phyloP scores from a whole-genome alignment of 495 filamentous ascomycete species.

The Annulohypoxylon maeteangense region DNA sequence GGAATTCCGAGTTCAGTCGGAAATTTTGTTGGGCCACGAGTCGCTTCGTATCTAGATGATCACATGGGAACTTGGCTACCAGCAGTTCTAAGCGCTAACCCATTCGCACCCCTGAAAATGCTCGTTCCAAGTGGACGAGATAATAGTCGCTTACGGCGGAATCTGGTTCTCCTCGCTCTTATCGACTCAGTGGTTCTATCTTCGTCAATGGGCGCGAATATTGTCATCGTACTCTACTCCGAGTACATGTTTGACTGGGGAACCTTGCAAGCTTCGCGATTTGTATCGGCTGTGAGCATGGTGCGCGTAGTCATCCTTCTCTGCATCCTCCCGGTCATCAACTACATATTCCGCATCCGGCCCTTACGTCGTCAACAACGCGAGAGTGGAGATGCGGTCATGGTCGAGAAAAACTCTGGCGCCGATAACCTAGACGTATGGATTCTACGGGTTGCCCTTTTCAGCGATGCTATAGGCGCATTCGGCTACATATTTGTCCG shows the following conservation, averaged over 20 bases:
- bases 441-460: slow-evolving; percentile 77
- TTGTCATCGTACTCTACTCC: slow-evolving; percentile 81
- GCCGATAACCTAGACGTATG: slow-evolving; percentile 81
- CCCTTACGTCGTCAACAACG: slow-evolving; percentile 48
- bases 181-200: slow-evolving; percentile 84
- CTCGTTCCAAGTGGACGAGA: slow-evolving; percentile 75
- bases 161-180: slow-evolving; percentile 80
- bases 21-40: slow-evolving; percentile 27
- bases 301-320: slow-evolving; percentile 79
- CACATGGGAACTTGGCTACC: slow-evolving; percentile 55
- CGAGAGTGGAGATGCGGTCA: slow-evolving; percentile 41
- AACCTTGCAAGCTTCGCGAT: slow-evolving; percentile 77
- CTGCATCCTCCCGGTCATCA: slow-evolving; percentile 75
- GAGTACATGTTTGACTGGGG: slow-evolving; percentile 84
- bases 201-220: slow-evolving; percentile 81
- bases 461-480: slow-evolving; percentile 82
- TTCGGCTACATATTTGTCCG: slow-evolving; percentile 74
- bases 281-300: slow-evolving; percentile 79
- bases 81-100: slow-evolving; percentile 57
- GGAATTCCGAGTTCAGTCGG: slow-evolving; percentile 35
- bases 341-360: slow-evolving; percentile 71
- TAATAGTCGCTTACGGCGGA: slow-evolving; percentile 72
- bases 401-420: slow-evolving; percentile 66
- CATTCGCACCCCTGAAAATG: slow-evolving; percentile 79
- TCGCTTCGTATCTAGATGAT: slow-evolving; percentile 39